These are phyloP conservation scores for Lipomyces kockii DNA, from an alignment of 805 yeast genomes.

Conservation along the genomic window DNA sequence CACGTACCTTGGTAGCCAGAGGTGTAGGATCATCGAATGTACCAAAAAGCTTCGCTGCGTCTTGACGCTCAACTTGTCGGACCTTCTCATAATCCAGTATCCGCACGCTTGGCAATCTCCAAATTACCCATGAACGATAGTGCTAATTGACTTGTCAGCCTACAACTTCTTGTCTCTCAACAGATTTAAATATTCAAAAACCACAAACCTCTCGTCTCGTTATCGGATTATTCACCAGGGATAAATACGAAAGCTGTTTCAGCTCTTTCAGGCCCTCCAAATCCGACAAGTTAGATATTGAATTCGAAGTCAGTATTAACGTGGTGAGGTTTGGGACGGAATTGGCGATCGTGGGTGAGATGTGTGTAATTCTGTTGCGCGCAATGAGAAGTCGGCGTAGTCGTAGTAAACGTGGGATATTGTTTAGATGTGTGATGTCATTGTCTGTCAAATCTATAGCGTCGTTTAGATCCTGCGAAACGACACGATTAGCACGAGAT, in stretches of 20 bases:
- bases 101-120: constrained; percentile 65
- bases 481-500: constrained; percentile 1
- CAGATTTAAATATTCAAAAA: neutral
- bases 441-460: constrained; percentile 79
- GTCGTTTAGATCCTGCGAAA: constrained; percentile 49
- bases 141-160: constrained; percentile 39
- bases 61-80: constrained; percentile 56
- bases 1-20: constrained; percentile 47
- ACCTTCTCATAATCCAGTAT: constrained; percentile 73
- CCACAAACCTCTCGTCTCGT: constrained; percentile 28
- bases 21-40: constrained; percentile 38
- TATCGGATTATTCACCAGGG: constrained; percentile 52
- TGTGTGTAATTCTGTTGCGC: constrained; percentile 59
- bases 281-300: constrained; percentile 53
- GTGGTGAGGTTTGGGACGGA: constrained; percentile 55
- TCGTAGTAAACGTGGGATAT: constrained; percentile 53
- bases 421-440: constrained; percentile 60
- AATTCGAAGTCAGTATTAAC: constrained; percentile 59
- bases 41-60: constrained; percentile 54
- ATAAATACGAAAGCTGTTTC: constrained; percentile 53
- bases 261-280: constrained; percentile 51
- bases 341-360: constrained; percentile 48
- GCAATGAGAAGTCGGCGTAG: constrained; percentile 62
- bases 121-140: constrained; percentile 64
- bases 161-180: neutral